Evolutionary conservation across 441 rosid species (phyloP).

Genomic region (Biscutella laevigata): DNA sequence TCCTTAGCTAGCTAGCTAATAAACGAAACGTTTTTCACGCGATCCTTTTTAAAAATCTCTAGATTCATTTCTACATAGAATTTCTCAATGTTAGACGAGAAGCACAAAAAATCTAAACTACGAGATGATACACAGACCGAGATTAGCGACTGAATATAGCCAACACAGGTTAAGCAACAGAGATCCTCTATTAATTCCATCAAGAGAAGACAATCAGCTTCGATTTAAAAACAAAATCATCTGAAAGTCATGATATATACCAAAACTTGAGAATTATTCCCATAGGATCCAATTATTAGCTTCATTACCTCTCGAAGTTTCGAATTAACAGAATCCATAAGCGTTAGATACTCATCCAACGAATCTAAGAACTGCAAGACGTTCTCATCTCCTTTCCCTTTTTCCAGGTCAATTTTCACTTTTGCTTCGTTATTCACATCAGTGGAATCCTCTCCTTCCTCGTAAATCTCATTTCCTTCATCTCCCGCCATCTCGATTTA

Average conservation of each 20-base stretch:
- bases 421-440: neutral
- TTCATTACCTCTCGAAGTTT: slow-evolving; percentile 63
- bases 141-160: no score
- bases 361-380: slow-evolving; percentile 75
- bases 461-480: slow-evolving; percentile 21
- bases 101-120: no score
- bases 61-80: neutral
- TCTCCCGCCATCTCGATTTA: slow-evolving; percentile 28
- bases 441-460: slow-evolving; percentile 15
- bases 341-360: slow-evolving; percentile 46
- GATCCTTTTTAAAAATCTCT: neutral
- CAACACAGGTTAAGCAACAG: neutral
- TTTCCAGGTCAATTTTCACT: slow-evolving; percentile 1
- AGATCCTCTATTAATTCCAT: neutral
- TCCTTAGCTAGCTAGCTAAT: neutral
- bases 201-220: neutral
- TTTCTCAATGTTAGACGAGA: neutral
- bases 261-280: neutral
- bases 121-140: no score
- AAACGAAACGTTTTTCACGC: neutral
- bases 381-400: slow-evolving; percentile 26
- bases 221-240: neutral
- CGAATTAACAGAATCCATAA: slow-evolving; percentile 50
- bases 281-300: neutral
- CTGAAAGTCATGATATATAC: neutral